phyloP scores from a whole-genome alignment of 306 rosid genomes.

The Fragaria ananassa region DNA sequence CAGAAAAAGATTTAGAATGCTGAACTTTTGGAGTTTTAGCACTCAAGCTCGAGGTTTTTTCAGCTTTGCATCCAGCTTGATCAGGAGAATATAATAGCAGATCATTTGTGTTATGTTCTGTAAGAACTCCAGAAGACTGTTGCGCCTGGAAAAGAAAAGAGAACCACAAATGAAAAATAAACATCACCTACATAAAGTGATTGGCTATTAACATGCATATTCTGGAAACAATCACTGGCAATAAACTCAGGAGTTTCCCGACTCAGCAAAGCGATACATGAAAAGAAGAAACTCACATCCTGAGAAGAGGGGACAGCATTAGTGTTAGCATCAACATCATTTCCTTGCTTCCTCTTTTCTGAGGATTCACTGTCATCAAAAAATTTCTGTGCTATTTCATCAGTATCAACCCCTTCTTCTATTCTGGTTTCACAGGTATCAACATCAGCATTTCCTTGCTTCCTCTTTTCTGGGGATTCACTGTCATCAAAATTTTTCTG shows the following conservation, averaged over 20 bases:
- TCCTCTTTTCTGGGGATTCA: constrained; percentile 36
- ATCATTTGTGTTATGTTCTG: constrained; percentile 62
- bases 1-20: constrained; percentile 39
- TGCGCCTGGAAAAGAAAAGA: constrained; percentile 36
- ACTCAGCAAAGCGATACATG: neutral
- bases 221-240: neutral
- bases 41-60: constrained; percentile 30
- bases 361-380: constrained; percentile 30
- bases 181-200: neutral
- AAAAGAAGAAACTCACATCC: constrained; percentile 37
- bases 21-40: constrained; percentile 42
- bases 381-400: constrained; percentile 30
- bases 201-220: neutral
- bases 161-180: constrained; percentile 5
- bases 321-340: constrained; percentile 30
- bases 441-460: constrained; percentile 31
- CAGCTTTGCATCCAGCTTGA: constrained; percentile 47
- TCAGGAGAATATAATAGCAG: constrained; percentile 47
- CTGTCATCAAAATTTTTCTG: constrained; percentile 30
- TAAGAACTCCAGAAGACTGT: constrained; percentile 50
- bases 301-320: constrained; percentile 32
- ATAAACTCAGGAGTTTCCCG: neutral
- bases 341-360: constrained; percentile 36
- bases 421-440: constrained; percentile 9
- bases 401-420: constrained; percentile 31